Evolutionary conservation across 257 asterid genomes (phyloP).

Genomic region (Coffea eugenioides): DNA sequence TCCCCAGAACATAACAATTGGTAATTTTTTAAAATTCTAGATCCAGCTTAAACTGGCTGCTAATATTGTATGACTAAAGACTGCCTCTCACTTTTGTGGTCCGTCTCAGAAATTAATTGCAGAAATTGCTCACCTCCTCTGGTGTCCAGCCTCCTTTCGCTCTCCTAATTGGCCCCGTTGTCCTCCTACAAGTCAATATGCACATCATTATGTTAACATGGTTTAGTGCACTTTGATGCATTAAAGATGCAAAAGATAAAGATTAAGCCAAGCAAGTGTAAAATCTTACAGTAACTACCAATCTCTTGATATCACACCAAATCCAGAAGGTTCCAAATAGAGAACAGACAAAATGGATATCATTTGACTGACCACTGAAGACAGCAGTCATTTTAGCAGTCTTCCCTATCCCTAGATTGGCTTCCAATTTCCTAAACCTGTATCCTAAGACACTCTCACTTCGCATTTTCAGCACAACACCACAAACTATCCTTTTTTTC

Average conservation of each 20-base stretch:
- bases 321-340: not conserved
- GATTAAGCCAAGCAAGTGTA: not conserved
- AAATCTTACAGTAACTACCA: not conserved
- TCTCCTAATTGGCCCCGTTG: slow-evolving; percentile 96
- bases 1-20: not conserved
- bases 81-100: not conserved
- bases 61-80: not conserved
- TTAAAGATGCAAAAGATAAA: slow-evolving; percentile 1
- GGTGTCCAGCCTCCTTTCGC: slow-evolving; percentile 99
- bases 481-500: not conserved
- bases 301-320: not conserved
- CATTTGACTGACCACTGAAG: not conserved
- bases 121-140: slow-evolving; percentile 65
- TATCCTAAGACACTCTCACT: not conserved
- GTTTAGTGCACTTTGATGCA: not conserved
- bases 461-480: not conserved
- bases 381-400: not conserved
- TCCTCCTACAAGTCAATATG: slow-evolving; percentile 59
- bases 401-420: not conserved
- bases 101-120: not conserved
- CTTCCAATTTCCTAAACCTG: not conserved
- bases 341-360: not conserved
- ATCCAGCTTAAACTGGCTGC: slow-evolving; percentile 6
- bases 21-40: not conserved
- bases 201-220: slow-evolving; percentile 5